Evolutionary conservation across 2,329 filamentous ascomycete species (phyloP).

Genomic region (Ceratocystiopsis brevicomis): DNA sequence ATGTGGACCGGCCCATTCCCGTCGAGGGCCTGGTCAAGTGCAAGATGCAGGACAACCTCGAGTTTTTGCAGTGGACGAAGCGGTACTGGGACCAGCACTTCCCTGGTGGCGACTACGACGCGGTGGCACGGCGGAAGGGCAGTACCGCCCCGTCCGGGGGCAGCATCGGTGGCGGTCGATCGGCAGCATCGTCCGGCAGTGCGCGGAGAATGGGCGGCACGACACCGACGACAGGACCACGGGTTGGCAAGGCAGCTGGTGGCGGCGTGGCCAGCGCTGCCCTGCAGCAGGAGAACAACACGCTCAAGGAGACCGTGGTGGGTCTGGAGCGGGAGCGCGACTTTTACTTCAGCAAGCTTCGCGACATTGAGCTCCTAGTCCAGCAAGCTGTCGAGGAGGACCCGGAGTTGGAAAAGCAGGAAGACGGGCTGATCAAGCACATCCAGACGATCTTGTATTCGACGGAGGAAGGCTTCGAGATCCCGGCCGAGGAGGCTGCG

Average conservation of each 20-base stretch:
- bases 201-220: conserved; percentile 29
- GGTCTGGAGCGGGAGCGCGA: conserved; percentile 91
- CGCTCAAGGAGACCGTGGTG: conserved; percentile 85
- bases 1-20: conserved; percentile 75
- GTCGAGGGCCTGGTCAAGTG: conserved; percentile 85
- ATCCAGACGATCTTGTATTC: conserved; percentile 96
- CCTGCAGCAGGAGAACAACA: conserved; percentile 67
- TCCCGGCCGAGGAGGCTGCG: conserved; percentile 54
- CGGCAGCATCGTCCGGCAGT: conserved; percentile 30
- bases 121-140: conserved; percentile 66
- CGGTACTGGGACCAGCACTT: conserved; percentile 96
- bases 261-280: conserved; percentile 46
- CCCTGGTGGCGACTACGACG: conserved; percentile 92
- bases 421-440: conserved; percentile 79
- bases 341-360: conserved; percentile 97
- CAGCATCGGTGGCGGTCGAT: conserved; percentile 23
- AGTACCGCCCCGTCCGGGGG: conserved; percentile 27
- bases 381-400: conserved; percentile 87
- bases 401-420: conserved; percentile 83
- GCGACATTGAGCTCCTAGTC: conserved; percentile 87
- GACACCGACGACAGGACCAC: conserved; percentile 40
- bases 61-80: conserved; percentile 96
- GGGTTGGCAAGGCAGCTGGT: conserved; percentile 18
- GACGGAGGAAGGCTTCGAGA: conserved; percentile 84
- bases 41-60: conserved; percentile 99